Conservation (phyloP, 2,329 filamentous ascomycete genomes). For the Monascus ruber region DNA sequence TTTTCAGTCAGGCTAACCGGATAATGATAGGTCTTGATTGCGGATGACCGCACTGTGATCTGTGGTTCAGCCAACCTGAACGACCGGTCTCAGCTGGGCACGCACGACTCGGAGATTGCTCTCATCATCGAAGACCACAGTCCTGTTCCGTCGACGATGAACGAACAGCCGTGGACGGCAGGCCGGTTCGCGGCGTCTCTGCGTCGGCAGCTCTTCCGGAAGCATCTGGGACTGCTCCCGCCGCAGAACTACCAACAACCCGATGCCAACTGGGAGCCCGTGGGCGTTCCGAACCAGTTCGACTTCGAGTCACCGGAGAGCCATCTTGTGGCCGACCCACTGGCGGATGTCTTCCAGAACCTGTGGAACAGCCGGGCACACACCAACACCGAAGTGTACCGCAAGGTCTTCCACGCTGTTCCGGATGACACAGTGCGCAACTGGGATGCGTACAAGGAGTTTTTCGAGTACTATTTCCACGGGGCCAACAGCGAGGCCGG, state of each 20-base stretch:
- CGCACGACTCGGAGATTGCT: slow-evolving; percentile 82
- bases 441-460: slow-evolving; percentile 53
- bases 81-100: slow-evolving; percentile 75
- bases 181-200: slow-evolving; percentile 74
- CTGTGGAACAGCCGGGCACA: slow-evolving; percentile 48
- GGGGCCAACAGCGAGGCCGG: slow-evolving; percentile 31
- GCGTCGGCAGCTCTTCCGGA: slow-evolving; percentile 73
- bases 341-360: slow-evolving; percentile 44
- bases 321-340: slow-evolving; percentile 45
- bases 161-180: slow-evolving; percentile 63
- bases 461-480: slow-evolving; percentile 50
- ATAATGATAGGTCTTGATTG: slow-evolving; percentile 50
- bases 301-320: slow-evolving; percentile 42
- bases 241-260: slow-evolving; percentile 57
- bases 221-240: slow-evolving; percentile 73
- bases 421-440: slow-evolving; percentile 47
- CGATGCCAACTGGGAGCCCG: slow-evolving; percentile 46
- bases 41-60: slow-evolving; percentile 73
- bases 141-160: slow-evolving; percentile 60
- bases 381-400: slow-evolving; percentile 50
- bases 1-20: slow-evolving; percentile 3
- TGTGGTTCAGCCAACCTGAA: slow-evolving; percentile 87
- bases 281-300: slow-evolving; percentile 44
- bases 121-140: slow-evolving; percentile 81
- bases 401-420: slow-evolving; percentile 51